Evolutionary conservation across 2,329 filamentous ascomycete species (phyloP), one percentile per base, ranked within the genome.

Genomic region (Arthroderma sp.): DNA sequence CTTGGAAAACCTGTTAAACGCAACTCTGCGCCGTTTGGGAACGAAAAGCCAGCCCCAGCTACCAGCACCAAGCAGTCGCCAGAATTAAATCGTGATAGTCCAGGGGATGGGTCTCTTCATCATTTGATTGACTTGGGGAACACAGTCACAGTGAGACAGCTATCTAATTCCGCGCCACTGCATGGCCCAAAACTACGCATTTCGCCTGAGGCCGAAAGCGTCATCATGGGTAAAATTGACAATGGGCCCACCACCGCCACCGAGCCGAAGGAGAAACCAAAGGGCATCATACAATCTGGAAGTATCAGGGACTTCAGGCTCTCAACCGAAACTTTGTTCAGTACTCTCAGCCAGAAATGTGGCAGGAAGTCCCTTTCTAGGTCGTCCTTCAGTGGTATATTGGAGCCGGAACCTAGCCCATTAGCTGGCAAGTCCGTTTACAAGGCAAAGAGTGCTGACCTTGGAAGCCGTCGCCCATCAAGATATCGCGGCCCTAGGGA

Each of bases 181-280:
- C 42, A 36, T 36, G 52, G 52, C 4, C 52, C 50, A 8, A 43
- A 48, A 29, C 44, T 54, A 6, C 49, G 50, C 15, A 52, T 54
- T 31, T 49, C 50, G 3, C 45, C 50, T 10, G 50, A 51, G 15
- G 52, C 52, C n/a, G 50, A 52, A 6, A 46, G 42, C n/a, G 27
- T 54, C n/a, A 51, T 54, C 5, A 48, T 54, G 50, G 52, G 52
- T 8, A 29, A 11, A 8, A 30, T 9, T 7, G 38, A 42, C 4
- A 31, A 42, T 29, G 36, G 7, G 5, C 45, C 43, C 37, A 15
- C 44, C 22, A 30, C 29, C 8, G 42, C 34, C 6, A 36, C 36
- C 3, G 44, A 42, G 11, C 27, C 10, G 6, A 42, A 39, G 6
- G 41, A 38, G 29, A 38, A 6, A 30, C 34, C 38, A 7, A 36